Base-by-base conservation (phyloP, 129 eudicot genomes). In the Pittosporum tobira region DNA sequence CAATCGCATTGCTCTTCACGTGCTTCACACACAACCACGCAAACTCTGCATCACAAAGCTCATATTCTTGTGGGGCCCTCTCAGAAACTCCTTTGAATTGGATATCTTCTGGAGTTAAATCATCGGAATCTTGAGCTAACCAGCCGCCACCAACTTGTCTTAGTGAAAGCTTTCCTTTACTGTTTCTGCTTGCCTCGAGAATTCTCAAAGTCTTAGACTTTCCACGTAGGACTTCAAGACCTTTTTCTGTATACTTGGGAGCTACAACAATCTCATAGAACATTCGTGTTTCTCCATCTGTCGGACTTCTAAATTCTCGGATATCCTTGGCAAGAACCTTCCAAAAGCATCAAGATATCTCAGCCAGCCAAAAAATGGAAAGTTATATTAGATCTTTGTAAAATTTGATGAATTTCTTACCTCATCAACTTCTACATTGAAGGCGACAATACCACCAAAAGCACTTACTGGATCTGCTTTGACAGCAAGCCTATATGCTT, bases 101-200 rank as follows among this genome's bases (percentile, higher is more conserved):
- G 36, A 93, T 87, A 59, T 87, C 88, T 80, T 87, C 84, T 1
- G 99, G 99, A 16, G 85, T 79, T 54, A 81, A 57, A 79, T 93
- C 99, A 69, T 93, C 99, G 48, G 99, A 74, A 37, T 81, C 94
- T 43, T 93, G 99, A 55, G 91, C 96, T 64, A 93, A 64, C 99
- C 96, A 91, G 48, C 99, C 99, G 10, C 99, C 99, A 52, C 97
- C 96, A 40, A 87, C 96, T 84, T 93, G 99, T 71, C 99, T 81
- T 56, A 93, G 78, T 13, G 99, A 93, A 23, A 93, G 84, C 52
- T 93, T 93, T 48, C 99, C 96, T 60, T 45, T 68, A 24, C 50
- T 74, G 43, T 93, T 87, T 74, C 87, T 87, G 72, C 76, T 78
- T 22, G 96, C 96, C 76, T 93, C 99, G 30, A 93, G 94, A 64